phyloP scores from a whole-genome alignment of 1,139 yeast genomes.

The Yamadazyma friedrichii region DNA sequence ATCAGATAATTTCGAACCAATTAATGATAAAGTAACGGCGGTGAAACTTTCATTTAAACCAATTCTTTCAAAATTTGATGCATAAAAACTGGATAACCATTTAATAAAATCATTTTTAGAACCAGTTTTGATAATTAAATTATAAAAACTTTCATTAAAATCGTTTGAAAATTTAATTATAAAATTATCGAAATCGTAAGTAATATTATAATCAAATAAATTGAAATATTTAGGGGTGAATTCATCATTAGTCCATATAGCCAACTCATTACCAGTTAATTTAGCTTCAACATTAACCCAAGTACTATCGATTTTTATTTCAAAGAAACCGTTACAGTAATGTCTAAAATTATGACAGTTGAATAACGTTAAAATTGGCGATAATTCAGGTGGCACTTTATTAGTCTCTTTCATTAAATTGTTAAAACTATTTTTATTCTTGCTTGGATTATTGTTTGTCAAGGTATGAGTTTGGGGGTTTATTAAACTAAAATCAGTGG shows the following conservation, averaged over 20 bases:
- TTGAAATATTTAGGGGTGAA: slow-evolving; percentile 48
- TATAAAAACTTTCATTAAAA: slow-evolving; percentile 31
- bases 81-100: slow-evolving; percentile 48
- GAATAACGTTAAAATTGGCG: slow-evolving; percentile 42
- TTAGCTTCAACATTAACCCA: slow-evolving; percentile 46
- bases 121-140: slow-evolving; percentile 33
- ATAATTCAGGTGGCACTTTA: slow-evolving; percentile 35
- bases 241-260: slow-evolving; percentile 43
- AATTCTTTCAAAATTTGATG: slow-evolving; percentile 49
- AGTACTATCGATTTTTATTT: slow-evolving; percentile 21
- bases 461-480: not conserved
- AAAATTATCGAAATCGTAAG: slow-evolving; percentile 17
- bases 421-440: slow-evolving; percentile 19
- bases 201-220: slow-evolving; percentile 35
- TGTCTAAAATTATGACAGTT: slow-evolving; percentile 42
- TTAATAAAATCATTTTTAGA: slow-evolving; percentile 30
- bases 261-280: slow-evolving; percentile 52
- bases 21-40: slow-evolving; percentile 54
- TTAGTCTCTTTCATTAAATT: slow-evolving; percentile 19
- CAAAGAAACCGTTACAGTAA: slow-evolving; percentile 34
- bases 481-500: not conserved
- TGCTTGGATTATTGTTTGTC: slow-evolving; percentile 9
- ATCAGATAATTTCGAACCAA: slow-evolving; percentile 53
- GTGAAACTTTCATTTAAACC: slow-evolving; percentile 57
- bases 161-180: slow-evolving; percentile 40